Percentiles rank a stretch among this genome's conserved stretches.
Evolutionary conservation across 2,329 filamentous ascomycete species (phyloP).

Genomic region (Verticillium dahliae): DNA sequence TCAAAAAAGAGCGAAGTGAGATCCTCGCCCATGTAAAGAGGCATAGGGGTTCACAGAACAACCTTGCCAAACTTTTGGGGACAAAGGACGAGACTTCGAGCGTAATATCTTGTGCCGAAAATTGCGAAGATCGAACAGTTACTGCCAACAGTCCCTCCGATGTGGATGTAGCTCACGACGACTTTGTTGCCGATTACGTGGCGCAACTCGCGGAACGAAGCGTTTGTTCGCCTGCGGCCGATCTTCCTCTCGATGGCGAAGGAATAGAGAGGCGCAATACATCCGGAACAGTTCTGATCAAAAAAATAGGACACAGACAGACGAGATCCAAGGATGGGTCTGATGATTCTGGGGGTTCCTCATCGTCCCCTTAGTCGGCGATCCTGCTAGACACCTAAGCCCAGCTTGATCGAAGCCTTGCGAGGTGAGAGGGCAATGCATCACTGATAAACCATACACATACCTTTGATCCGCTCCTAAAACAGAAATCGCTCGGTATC

Average conservation of each 20-base stretch:
- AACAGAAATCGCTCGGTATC: no score
- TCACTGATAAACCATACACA: no score
- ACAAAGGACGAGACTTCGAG: background rate
- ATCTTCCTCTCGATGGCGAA: background rate
- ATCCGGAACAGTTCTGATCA: background rate
- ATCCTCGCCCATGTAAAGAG: background rate
- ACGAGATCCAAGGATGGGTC: background rate
- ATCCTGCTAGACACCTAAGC: background rate
- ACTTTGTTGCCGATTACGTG: no score
- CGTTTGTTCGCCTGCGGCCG: no score
- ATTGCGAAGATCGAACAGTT: background rate
- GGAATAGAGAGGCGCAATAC: background rate
- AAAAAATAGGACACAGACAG: background rate
- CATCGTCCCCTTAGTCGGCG: background rate
- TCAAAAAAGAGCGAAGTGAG: background rate
- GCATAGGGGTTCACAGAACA: background rate
- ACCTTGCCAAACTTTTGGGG: background rate
- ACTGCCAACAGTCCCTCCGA: no score
- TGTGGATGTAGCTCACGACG: no score
- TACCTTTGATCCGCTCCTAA: no score
- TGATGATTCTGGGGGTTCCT: background rate
- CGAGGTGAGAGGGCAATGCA: no score
- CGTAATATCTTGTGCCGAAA: no score
- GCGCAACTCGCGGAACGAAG: no score
- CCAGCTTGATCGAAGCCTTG: background rate